Conservation (phyloP, 2,329 filamentous ascomycete species). For the Kalaharituber pfeilii region DNA sequence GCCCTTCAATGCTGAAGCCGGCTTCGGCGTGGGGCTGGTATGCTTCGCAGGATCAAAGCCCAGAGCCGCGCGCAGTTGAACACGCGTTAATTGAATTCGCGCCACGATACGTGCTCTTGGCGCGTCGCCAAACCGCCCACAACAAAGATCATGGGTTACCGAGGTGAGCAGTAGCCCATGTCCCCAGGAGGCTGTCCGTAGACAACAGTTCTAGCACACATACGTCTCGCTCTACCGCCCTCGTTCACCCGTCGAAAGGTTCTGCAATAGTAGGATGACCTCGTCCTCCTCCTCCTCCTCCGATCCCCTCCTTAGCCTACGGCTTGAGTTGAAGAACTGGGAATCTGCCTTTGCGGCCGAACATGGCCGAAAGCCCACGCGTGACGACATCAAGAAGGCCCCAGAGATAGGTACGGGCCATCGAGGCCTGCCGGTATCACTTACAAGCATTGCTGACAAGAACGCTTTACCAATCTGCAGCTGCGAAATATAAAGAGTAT, state of each 20-base stretch:
- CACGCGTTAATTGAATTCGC: neutral
- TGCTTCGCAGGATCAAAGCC: neutral
- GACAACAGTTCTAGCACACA: too few relatives aligned
- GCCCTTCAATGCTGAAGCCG: neutral
- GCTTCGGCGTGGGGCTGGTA: neutral
- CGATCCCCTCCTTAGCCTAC: constrained; percentile 28
- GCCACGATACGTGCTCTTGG: too few relatives aligned
- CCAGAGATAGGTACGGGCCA: constrained; percentile 45
- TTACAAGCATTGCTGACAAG: too few relatives aligned
- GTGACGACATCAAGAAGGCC: constrained; percentile 61
- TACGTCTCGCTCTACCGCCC: too few relatives aligned
- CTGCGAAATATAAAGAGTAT: constrained; percentile 46
- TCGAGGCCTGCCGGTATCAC: constrained; percentile 1
- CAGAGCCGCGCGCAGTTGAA: neutral
- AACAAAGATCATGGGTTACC: too few relatives aligned
- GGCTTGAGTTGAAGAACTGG: constrained; percentile 56
- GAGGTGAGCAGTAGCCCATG: too few relatives aligned
- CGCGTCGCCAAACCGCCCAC: too few relatives aligned
- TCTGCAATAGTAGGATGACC: too few relatives aligned
- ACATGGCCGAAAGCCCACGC: constrained; percentile 52
- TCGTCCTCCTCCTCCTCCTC: too few relatives aligned
- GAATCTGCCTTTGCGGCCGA: constrained; percentile 47
- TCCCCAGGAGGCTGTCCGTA: too few relatives aligned
- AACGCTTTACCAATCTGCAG: too few relatives aligned
- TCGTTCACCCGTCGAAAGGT: too few relatives aligned